A percentile compares a stretch with the other conserved stretches of the same genome.
Evolutionary conservation across 116 monocot genomes (phyloP).

Genomic region (Trichopus zeylanicus): DNA sequence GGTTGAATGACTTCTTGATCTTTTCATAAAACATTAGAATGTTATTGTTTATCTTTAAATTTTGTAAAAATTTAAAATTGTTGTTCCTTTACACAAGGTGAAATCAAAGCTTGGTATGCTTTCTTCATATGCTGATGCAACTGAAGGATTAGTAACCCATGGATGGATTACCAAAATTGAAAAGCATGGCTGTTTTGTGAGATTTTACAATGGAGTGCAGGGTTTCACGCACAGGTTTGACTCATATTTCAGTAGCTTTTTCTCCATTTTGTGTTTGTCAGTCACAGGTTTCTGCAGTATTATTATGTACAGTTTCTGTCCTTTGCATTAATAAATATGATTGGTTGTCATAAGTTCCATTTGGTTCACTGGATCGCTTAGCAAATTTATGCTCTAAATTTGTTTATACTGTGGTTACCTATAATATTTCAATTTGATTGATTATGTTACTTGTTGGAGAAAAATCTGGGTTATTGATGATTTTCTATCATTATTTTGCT

Average conservation of each 20-base stretch:
- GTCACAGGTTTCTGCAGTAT: neutral
- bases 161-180: constrained; percentile 99
- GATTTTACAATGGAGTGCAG: constrained; percentile 89
- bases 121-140: constrained; percentile 87
- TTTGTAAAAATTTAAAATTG: neutral
- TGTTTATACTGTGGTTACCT: no score
- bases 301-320: no score
- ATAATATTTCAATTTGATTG: no score
- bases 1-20: neutral
- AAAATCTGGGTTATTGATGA: no score
- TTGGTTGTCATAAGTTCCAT: no score
- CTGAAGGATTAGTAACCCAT: constrained; percentile 69
- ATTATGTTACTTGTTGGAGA: no score
- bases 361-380: no score
- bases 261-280: neutral
- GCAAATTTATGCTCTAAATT: no score
- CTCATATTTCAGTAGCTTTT: neutral
- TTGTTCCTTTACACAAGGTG: constrained; percentile 31
- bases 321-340: no score
- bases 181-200: constrained; percentile 92
- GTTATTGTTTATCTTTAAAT: neutral
- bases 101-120: constrained; percentile 79
- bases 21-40: neutral
- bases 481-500: no score
- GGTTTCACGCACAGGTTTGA: constrained; percentile 74